A percentile compares a stretch with the other conserved stretches of the same genome.
phyloP scores from a whole-genome alignment of 257 asterid species.

The Marsdenia floribunda region DNA sequence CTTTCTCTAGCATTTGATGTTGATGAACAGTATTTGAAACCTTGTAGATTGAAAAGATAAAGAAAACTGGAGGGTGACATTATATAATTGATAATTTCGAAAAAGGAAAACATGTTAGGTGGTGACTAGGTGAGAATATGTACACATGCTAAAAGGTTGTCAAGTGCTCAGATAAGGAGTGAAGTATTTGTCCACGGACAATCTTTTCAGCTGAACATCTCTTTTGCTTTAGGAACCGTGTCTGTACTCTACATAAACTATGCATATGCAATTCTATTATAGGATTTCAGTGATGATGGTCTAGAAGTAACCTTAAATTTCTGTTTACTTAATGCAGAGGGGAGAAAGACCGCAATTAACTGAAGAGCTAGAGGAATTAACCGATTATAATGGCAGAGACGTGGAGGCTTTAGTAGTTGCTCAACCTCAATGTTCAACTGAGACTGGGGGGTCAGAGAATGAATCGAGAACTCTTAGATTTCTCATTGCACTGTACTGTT shows the following conservation, averaged over 20 bases:
- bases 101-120: background rate
- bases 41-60: background rate
- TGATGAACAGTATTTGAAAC: too few relatives aligned
- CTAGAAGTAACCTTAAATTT: background rate
- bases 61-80: too few relatives aligned
- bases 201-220: background rate
- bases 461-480: conserved; percentile 35
- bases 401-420: conserved; percentile 9
- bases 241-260: background rate
- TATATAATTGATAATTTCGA: background rate
- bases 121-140: background rate
- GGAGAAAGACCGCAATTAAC: conserved; percentile 35
- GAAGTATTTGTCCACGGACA: too few relatives aligned
- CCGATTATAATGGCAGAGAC: conserved; percentile 6
- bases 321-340: conserved; percentile 20
- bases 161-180: background rate
- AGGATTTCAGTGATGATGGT: background rate
- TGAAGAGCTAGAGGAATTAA: conserved; percentile 30
- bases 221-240: background rate
- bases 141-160: background rate
- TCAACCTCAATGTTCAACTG: conserved; percentile 11
- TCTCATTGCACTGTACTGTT: conserved; percentile 41
- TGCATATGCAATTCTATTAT: background rate
- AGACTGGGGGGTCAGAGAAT: conserved; percentile 20
- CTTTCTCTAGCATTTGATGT: background rate